Evolutionary conservation across 306 rosid genomes (phyloP).

Genomic region (Castanea crenata): DNA sequence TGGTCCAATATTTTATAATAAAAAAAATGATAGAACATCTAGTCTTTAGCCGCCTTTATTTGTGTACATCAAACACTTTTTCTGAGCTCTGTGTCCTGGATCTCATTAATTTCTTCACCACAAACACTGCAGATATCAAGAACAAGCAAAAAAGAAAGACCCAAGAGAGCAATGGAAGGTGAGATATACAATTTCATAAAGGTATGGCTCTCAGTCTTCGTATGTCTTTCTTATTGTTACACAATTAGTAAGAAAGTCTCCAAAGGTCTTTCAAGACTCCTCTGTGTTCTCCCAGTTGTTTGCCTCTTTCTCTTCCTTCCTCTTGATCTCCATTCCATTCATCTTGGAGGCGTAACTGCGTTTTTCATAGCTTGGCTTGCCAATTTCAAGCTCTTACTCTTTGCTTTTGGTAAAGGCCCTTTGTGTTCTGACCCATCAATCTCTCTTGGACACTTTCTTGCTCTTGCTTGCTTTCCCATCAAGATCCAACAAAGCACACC

Average conservation of each 20-base stretch:
- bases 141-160: background rate
- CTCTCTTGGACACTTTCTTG: conserved; percentile 47
- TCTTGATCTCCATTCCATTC: conserved; percentile 38
- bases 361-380: conserved; percentile 56
- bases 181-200: conserved; percentile 31
- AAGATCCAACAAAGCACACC: conserved; percentile 39
- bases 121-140: background rate
- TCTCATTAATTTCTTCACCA: background rate
- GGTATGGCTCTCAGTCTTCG: conserved; percentile 24
- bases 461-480: conserved; percentile 69
- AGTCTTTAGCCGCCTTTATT: background rate
- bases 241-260: conserved; percentile 24
- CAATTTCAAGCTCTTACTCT: conserved; percentile 55
- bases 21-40: too few relatives aligned
- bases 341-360: conserved; percentile 36
- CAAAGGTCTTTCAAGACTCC: conserved; percentile 29
- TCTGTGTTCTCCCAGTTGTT: conserved; percentile 38
- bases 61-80: background rate
- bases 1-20: too few relatives aligned
- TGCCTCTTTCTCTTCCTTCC: conserved; percentile 46
- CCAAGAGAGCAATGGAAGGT: conserved; percentile 26
- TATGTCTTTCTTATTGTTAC: conserved; percentile 40
- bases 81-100: background rate
- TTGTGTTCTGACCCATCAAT: conserved; percentile 35
- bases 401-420: conserved; percentile 49